Percentiles rank a stretch among this genome's conserved stretches.
Conservation (phyloP, 108 stramenopile genomes). For the Ochromonas danica region DNA sequence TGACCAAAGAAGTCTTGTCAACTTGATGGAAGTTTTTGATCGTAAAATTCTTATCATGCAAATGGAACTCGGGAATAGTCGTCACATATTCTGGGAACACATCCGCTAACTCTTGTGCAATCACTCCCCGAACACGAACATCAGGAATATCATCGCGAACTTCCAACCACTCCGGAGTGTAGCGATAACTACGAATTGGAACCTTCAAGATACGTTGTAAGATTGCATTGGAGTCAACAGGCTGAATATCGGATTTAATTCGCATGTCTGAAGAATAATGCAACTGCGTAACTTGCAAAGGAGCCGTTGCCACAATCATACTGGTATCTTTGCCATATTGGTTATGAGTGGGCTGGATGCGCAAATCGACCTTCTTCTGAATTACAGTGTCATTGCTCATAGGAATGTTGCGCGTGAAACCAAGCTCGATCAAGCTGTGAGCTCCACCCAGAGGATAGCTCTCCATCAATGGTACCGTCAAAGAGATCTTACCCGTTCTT, state of each 20-base stretch:
- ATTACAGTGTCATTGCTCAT: neutral
- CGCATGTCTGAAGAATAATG: conserved; percentile 62
- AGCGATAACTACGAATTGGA: conserved; percentile 63
- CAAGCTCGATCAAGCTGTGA: neutral
- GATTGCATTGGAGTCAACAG: conserved; percentile 62
- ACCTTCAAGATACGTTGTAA: conserved; percentile 66
- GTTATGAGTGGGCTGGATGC: neutral
- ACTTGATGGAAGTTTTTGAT: conserved; percentile 59
- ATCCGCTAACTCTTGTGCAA: conserved; percentile 70
- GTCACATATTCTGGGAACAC: conserved; percentile 73
- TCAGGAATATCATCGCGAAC: conserved; percentile 42
- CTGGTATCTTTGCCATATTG: neutral
- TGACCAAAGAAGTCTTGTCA: conserved; percentile 48
- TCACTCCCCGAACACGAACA: conserved; percentile 65
- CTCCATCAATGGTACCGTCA: neutral
- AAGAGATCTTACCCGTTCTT: neutral
- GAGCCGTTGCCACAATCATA: neutral
- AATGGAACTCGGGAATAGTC: conserved; percentile 53
- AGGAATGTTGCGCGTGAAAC: neutral
- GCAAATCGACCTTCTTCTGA: conserved; percentile 24
- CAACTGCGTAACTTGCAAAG: neutral
- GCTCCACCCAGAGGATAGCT: neutral
- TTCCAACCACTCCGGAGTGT: conserved; percentile 66
- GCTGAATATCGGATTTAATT: conserved; percentile 65
- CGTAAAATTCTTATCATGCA: conserved; percentile 59